Conservation (phyloP, 139 green algal genomes). For the Asterochloris sp. region DNA sequence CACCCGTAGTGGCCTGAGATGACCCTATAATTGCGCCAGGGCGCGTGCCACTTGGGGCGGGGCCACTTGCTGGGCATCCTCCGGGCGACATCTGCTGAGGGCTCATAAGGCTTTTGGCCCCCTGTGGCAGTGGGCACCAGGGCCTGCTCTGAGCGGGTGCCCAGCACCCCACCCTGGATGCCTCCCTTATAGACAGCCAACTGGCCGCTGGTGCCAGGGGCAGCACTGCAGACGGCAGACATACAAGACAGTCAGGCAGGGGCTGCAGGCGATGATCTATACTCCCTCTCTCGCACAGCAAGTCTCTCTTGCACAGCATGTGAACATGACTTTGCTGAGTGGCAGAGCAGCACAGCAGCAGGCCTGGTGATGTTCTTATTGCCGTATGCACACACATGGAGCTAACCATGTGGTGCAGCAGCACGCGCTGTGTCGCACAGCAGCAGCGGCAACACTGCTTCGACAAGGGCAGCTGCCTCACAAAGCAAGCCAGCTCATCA, state of each 20-base stretch:
- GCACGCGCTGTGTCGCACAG: background rate
- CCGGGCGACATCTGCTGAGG: constrained; percentile 70
- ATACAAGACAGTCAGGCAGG: background rate
- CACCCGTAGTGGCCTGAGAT: constrained; percentile 95
- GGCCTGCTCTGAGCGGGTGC: constrained; percentile 11
- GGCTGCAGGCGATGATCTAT: background rate
- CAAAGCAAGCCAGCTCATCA: background rate
- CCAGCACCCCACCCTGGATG: background rate
- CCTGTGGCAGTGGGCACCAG: constrained; percentile 44
- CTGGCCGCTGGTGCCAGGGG: background rate
- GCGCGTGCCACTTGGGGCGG: constrained; percentile 85
- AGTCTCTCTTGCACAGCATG: too few species aligned
- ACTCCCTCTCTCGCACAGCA: too few species aligned
- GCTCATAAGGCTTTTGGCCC: constrained; percentile 50
- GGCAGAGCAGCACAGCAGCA: background rate
- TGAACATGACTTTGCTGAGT: background rate
- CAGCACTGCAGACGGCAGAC: background rate
- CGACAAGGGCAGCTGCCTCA: background rate
- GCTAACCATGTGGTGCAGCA: background rate
- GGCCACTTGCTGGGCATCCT: constrained; percentile 90
- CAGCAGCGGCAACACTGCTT: background rate
- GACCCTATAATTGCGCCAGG: constrained; percentile 95
- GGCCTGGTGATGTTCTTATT: background rate
- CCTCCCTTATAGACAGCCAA: constrained; percentile 25
- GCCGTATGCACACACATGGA: background rate